Evolutionary conservation across 1,284 basidiomycete genomes (phyloP).

Genomic region (Leccinum pachyderme): DNA sequence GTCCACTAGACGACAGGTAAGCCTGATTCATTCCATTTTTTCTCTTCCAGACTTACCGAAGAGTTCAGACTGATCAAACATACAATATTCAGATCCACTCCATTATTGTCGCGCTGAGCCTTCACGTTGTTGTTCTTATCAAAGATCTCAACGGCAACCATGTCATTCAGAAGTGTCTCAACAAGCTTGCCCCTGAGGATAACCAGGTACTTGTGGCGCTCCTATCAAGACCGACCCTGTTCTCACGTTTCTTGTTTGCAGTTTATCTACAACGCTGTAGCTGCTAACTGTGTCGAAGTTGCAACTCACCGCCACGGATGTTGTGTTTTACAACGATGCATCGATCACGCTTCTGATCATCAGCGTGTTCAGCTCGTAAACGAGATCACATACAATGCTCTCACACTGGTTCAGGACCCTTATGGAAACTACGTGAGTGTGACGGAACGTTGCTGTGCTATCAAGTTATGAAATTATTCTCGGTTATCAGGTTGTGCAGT

Average conservation of each 20-base stretch:
- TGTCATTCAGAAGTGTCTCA: conserved; percentile 99
- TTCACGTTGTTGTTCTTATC: conserved; percentile 98
- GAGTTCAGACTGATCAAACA: conserved; percentile 69
- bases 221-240: not conserved
- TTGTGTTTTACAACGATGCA: conserved; percentile 97
- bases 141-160: conserved; percentile 99
- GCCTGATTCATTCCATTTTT: conserved; percentile 37
- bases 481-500: conserved; percentile 80
- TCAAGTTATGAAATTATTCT: conserved; percentile 3
- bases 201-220: conserved; percentile 71
- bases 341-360: conserved; percentile 96
- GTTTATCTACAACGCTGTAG: conserved; percentile 99
- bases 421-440: conserved; percentile 89
- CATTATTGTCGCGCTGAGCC: conserved; percentile 93
- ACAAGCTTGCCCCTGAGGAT: conserved; percentile 96
- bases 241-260: conserved; percentile 31
- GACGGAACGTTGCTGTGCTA: not conserved
- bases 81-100: conserved; percentile 92
- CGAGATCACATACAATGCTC: conserved; percentile 98
- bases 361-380: conserved; percentile 97
- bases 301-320: conserved; percentile 99
- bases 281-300: conserved; percentile 98
- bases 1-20: conserved; percentile 89
- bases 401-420: conserved; percentile 98
- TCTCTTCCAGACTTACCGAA: conserved; percentile 43